Conservation (phyloP, 192 early-diverging fungal genomes). For the Entophlyctis helioformis region DNA sequence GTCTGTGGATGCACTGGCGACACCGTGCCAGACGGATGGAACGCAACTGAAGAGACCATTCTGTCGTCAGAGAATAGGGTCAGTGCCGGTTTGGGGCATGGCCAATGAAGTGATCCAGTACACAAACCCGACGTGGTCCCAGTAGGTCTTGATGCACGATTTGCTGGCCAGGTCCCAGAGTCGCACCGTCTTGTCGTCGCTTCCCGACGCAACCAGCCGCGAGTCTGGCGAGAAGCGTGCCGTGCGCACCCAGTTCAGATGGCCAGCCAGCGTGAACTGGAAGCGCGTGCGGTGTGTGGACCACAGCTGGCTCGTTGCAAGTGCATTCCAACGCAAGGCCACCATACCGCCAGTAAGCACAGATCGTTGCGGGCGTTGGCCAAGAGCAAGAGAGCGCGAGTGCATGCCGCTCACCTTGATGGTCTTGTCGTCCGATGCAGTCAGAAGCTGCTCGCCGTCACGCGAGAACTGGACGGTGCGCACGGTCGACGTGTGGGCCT, state of each 20-base stretch:
- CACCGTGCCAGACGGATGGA: conserved; percentile 41
- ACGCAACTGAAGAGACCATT: conserved; percentile 34
- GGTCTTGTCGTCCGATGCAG: conserved; percentile 45
- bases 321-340: background rate
- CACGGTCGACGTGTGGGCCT: conserved; percentile 47
- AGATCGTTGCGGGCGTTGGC: background rate
- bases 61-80: conserved; percentile 7
- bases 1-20: conserved; percentile 40
- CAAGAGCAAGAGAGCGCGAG: background rate
- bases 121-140: conserved; percentile 40
- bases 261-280: conserved; percentile 40
- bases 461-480: conserved; percentile 41
- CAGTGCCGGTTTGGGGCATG: background rate
- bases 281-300: conserved; percentile 43
- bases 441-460: conserved; percentile 32
- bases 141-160: conserved; percentile 45
- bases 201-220: conserved; percentile 37
- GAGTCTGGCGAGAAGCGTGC: conserved; percentile 39
- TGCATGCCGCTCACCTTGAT: conserved; percentile 25
- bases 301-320: conserved; percentile 30
- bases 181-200: conserved; percentile 48
- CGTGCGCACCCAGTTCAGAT: conserved; percentile 49
- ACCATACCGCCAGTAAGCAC: background rate
- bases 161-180: conserved; percentile 41
- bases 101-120: too few relatives aligned